Evolutionary conservation across 2,329 filamentous ascomycete genomes (phyloP), one percentile per base, ranked within the genome.

Genomic region (Pestalotiopsis sp.): DNA sequence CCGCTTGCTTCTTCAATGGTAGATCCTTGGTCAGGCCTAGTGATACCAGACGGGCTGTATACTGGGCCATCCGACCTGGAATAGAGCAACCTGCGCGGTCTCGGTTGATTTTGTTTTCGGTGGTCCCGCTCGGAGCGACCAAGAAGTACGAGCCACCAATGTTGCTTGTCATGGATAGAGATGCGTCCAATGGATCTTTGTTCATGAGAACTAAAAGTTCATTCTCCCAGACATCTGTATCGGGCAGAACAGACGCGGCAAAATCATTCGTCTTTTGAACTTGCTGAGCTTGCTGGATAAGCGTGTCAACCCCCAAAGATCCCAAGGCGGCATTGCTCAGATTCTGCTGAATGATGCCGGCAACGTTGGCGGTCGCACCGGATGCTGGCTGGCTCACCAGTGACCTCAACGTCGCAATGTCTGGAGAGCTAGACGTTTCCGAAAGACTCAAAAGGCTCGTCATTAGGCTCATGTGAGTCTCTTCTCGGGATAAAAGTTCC

Each of bases 61-160:
- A 97, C 63, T 91, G 84, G 1, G 91, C 89, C 82, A 97, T 92
- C 67, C 95, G 87, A 14, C 93, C 88, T 1, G 93, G 89, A 66
- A 92, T 84, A 2, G 93, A 93, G 39, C 90, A 88, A 0, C 92
- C 92, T 71, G 88, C 87, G 3, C 86, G 82, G 76, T 97, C 94
- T 58, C 91, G 85, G 39, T 78, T 68, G 68, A 2, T 62, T 20
- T 52, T 68, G n/a, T 61, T 14, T n/a, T 71, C 70, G 60, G 69
- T 72, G 4, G 20, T 41, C 4, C 36, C 23, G 31, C 75, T 66
- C 0, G 76, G 67, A 4, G 81, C 77, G 0, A 92, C 84, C 3
- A 97, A 80, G 72, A 92, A 90, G 5, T 92, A 87, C 0, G 89
- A 88, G 3, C 93, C 93, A 0, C 88, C 90, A 6, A 97, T 82